These are phyloP conservation scores for Euphorbia peplus DNA, from an alignment of 345 rosid species.

Conservation along the genomic window DNA sequence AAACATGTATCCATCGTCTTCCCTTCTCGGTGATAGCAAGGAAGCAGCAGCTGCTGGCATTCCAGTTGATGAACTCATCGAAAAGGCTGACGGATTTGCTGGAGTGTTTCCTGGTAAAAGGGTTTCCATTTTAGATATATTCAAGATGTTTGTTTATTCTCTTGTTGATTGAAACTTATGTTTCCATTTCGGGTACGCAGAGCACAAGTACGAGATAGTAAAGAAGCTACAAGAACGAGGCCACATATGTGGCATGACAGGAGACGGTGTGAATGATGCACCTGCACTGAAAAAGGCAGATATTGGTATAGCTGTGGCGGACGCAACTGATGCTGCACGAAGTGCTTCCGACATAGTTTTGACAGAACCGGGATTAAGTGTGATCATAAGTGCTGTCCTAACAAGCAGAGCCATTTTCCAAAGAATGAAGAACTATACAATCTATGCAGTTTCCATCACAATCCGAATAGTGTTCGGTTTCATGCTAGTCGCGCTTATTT, in stretches of 20 bases:
- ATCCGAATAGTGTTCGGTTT: constrained; percentile 95
- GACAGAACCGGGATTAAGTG: constrained; percentile 86
- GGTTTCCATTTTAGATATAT: background rate
- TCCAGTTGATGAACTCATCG: constrained; percentile 82
- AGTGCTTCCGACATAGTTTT: constrained; percentile 73
- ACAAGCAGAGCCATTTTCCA: constrained; percentile 90
- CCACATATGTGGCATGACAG: constrained; percentile 93
- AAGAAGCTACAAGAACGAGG: constrained; percentile 82
- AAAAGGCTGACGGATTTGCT: constrained; percentile 92
- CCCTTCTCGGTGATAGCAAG: constrained; percentile 70
- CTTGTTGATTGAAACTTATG: too few species aligned
- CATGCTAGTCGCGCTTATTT: constrained; percentile 79
- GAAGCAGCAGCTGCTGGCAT: constrained; percentile 58
- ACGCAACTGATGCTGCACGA: constrained; percentile 90
- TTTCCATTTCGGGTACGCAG: constrained; percentile 27
- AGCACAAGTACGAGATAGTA: constrained; percentile 94
- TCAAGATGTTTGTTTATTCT: too few species aligned
- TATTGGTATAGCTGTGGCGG: constrained; percentile 92
- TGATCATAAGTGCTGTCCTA: constrained; percentile 84
- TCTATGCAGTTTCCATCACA: constrained; percentile 93
- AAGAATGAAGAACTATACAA: constrained; percentile 97
- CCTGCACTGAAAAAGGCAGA: constrained; percentile 95
- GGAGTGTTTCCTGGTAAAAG: constrained; percentile 90
- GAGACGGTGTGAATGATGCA: constrained; percentile 97
- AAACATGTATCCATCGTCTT: constrained; percentile 91